Conservation (phyloP, 108 stramenopile species). For the Mayamaea pseudoterrestris region DNA sequence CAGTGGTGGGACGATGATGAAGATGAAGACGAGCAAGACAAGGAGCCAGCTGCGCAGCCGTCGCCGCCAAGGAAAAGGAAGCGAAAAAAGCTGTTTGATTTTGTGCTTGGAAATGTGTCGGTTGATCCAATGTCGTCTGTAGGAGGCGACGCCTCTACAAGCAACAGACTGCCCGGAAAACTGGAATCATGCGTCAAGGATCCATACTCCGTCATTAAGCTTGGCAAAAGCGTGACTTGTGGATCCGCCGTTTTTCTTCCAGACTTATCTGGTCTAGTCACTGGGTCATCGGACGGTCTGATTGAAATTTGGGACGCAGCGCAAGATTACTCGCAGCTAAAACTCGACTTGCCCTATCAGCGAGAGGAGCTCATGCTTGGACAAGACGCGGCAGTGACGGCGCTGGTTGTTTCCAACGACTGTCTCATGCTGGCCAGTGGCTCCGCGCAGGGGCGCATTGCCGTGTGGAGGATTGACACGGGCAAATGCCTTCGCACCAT, state of each 20-base stretch:
- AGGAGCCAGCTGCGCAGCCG: no score
- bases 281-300: constrained; percentile 87
- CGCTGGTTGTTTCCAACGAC: constrained; percentile 73
- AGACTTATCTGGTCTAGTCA: constrained; percentile 56
- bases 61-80: constrained; percentile 20
- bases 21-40: constrained; percentile 15
- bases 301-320: constrained; percentile 88
- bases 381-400: constrained; percentile 40
- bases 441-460: constrained; percentile 51
- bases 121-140: constrained; percentile 20
- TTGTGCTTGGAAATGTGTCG: constrained; percentile 49
- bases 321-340: constrained; percentile 33
- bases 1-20: constrained; percentile 23
- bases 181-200: constrained; percentile 39
- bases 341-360: constrained; percentile 51
- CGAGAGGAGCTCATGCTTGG: constrained; percentile 86
- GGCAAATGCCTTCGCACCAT: constrained; percentile 71
- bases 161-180: constrained; percentile 1
- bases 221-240: constrained; percentile 71
- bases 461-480: constrained; percentile 67
- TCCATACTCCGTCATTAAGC: constrained; percentile 48
- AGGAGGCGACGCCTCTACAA: no score
- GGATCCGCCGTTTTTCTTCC: constrained; percentile 57
- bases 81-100: constrained; percentile 44
- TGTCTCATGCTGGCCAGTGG: constrained; percentile 77